Evolutionary conservation across 1,284 basidiomycete species (phyloP).

Genomic region (Phylloboletellus chloephorus): DNA sequence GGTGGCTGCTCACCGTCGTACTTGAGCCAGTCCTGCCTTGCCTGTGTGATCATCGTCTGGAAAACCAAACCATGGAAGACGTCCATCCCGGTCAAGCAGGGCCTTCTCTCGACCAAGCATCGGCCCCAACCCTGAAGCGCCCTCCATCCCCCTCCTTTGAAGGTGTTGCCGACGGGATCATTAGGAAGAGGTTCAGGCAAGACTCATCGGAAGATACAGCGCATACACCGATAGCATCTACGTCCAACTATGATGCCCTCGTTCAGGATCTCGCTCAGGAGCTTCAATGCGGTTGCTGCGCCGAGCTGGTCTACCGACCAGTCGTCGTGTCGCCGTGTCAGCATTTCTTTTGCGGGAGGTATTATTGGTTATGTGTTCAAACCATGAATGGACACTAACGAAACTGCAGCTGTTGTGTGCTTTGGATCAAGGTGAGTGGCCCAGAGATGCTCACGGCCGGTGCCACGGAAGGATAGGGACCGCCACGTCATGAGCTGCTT

Average conservation of each 20-base stretch:
- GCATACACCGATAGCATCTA: constrained; percentile 9
- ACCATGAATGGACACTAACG: constrained; percentile 10
- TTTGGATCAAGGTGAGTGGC: constrained; percentile 71
- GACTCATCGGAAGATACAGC: constrained; percentile 28
- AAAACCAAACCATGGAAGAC: constrained; percentile 20
- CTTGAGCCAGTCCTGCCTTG: constrained; percentile 15
- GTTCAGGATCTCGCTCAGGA: constrained; percentile 63
- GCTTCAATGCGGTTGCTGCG: constrained; percentile 76
- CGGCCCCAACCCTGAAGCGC: constrained; percentile 48
- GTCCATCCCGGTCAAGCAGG: constrained; percentile 1
- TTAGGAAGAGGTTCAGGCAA: constrained; percentile 58
- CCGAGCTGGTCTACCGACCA: constrained; percentile 69
- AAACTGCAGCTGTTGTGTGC: constrained; percentile 55
- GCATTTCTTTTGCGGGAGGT: constrained; percentile 85
- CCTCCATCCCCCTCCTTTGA: constrained; percentile 58
- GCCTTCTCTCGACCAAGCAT: constrained; percentile 15
- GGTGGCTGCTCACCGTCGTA: constrained; percentile 22
- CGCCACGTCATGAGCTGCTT: not conserved
- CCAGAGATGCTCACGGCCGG: not conserved
- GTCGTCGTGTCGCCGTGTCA: constrained; percentile 75
- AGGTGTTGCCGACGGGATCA: constrained; percentile 40
- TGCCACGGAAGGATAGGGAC: constrained; percentile 5
- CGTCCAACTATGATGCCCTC: constrained; percentile 34
- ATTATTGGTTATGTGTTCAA: constrained; percentile 17
- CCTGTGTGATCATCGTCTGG: constrained; percentile 16